Percentiles rank a stretch among this genome's conserved stretches.
These are phyloP conservation scores for Amanita jacksonii DNA, from an alignment of 768 basidiomycete species.

Conservation along the genomic window DNA sequence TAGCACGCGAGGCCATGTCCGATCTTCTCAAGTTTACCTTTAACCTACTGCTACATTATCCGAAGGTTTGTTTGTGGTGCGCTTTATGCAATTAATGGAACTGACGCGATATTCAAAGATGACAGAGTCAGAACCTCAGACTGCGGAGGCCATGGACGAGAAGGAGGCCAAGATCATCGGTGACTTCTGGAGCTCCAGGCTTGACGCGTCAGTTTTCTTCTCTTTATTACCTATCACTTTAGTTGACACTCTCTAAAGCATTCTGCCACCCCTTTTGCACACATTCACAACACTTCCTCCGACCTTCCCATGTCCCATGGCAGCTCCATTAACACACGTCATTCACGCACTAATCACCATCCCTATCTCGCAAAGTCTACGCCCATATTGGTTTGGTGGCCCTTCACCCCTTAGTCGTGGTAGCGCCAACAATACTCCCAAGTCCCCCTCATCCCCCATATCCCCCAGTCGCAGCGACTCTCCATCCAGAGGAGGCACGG, in stretches of 20 bases:
- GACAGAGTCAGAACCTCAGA: constrained; percentile 39
- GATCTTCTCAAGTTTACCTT: constrained; percentile 83
- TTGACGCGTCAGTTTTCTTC: constrained; percentile 51
- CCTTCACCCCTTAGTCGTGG: constrained; percentile 24
- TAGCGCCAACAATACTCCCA: constrained; percentile 26
- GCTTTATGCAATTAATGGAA: background rate
- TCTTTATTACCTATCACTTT: background rate
- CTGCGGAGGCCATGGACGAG: constrained; percentile 17
- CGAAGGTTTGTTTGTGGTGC: constrained; percentile 42
- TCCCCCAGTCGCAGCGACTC: constrained; percentile 31
- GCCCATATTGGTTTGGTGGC: constrained; percentile 53
- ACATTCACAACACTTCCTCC: constrained; percentile 60
- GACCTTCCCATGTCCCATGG: constrained; percentile 52
- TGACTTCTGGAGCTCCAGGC: constrained; percentile 64
- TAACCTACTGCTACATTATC: constrained; percentile 75
- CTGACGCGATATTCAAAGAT: no score
- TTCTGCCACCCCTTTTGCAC: constrained; percentile 64
- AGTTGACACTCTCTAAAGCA: constrained; percentile 25
- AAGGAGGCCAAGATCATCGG: constrained; percentile 44
- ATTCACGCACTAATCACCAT: constrained; percentile 77
- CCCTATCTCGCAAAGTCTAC: constrained; percentile 52
- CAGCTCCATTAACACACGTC: constrained; percentile 68
- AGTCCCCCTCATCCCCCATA: constrained; percentile 24
- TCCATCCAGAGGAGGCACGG: constrained; percentile 20
- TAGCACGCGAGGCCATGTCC: constrained; percentile 63